Evolutionary conservation across 192 early-diverging fungal genomes (phyloP), one percentile per base, ranked within the genome.

Genomic region (Allomyces javanicus): DNA sequence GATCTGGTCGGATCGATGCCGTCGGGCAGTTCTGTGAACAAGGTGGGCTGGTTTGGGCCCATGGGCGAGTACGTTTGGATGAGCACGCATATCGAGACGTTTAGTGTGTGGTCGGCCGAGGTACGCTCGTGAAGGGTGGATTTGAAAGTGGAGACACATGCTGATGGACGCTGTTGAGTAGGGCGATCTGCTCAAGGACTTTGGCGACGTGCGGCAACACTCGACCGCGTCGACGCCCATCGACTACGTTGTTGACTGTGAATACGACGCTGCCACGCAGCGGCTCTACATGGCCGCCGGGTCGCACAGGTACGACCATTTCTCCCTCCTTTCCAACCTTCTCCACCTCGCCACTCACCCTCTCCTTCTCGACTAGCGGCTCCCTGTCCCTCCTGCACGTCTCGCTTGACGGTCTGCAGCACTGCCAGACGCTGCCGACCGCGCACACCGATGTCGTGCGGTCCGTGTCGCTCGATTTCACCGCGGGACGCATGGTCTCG

Each of bases 11-110:
- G 84, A 40, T 89, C 90, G 1, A 82, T 93, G 21, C 95, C 94
- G 64, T 87, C 86, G 4, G 79, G 79, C 19, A 83, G 91, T 19
- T 89, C 89, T 7, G 80, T 98, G n/a, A 81, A 82, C 71, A 85
- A 80, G 66, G 72, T 86, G 66, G 94, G 94, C 4, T 98, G 87
- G 75, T 96, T 96, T 76, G 96, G 96, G 17, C 91, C 93, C 1
- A 71, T 72, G 10, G 78, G 79, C n/a, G 91, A 96, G 76, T 96
- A 90, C 73, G 66, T 96, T 9, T 98, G 90, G 68, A 83, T 81
- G 55, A 72, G 89, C 14, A 94, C 86, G 27, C 93, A 97, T 69
- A 85, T 91, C 68, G 92, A 98, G 72, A 96, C 94, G 0, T 82
- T 96, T 25, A 85, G 87, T 50, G 68, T 96, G 24, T 91, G 87